phyloP scores from a whole-genome alignment of 73 alveolate species.

The Paramecium caudatum region DNA sequence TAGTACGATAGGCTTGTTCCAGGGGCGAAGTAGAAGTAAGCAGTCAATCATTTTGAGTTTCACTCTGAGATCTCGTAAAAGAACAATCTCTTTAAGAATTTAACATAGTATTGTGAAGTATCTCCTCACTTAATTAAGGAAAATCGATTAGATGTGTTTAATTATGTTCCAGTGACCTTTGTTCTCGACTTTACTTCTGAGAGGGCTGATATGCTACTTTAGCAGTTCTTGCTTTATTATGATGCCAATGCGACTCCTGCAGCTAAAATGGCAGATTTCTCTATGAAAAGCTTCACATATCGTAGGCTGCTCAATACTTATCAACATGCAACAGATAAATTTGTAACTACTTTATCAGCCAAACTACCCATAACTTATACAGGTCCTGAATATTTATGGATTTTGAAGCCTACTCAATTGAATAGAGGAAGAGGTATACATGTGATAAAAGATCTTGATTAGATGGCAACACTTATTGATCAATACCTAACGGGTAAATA shows the following conservation, averaged over 20 bases:
- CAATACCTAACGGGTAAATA: background rate
- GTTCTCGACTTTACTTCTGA: conserved; percentile 67
- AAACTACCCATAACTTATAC: background rate
- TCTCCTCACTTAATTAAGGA: conserved; percentile 28
- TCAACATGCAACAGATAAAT: conserved; percentile 7
- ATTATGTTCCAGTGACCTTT: conserved; percentile 67
- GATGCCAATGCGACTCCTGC: conserved; percentile 43
- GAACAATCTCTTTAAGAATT: conserved; percentile 45
- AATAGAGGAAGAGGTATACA: conserved; percentile 77
- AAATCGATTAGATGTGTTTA: conserved; percentile 22
- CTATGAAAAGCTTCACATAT: background rate
- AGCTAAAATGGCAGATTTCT: background rate
- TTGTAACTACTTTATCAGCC: background rate
- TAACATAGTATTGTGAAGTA: conserved; percentile 70
- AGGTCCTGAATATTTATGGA: conserved; percentile 66
- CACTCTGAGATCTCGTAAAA: conserved; percentile 71
- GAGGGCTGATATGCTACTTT: background rate
- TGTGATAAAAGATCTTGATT: conserved; percentile 47
- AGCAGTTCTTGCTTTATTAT: conserved; percentile 49
- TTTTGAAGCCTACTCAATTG: conserved; percentile 66
- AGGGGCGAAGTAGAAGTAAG: background rate
- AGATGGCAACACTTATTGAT: conserved; percentile 24
- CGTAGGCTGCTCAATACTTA: conserved; percentile 15
- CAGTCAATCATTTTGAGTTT: conserved; percentile 72
- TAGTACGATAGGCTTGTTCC: conserved; percentile 65